phyloP scores from a whole-genome alignment of 768 basidiomycete species.

The Termitomyces sp. region DNA sequence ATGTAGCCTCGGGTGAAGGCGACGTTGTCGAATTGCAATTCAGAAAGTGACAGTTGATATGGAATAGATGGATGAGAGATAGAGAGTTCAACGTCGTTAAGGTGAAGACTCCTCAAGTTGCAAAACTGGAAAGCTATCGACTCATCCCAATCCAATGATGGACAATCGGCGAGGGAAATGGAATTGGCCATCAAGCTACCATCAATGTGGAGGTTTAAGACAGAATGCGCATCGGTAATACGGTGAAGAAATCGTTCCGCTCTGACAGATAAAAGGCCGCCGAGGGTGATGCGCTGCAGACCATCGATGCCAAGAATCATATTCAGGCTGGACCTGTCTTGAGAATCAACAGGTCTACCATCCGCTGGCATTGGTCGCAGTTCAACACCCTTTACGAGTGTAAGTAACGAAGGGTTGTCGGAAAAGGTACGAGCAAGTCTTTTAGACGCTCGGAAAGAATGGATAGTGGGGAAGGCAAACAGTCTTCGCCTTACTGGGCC shows the following conservation, averaged over 20 bases:
- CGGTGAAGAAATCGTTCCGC: conserved; percentile 44
- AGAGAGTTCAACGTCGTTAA: conserved; percentile 40
- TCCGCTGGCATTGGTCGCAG: conserved; percentile 29
- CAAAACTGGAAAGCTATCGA: conserved; percentile 40
- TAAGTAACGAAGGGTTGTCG: conserved; percentile 28
- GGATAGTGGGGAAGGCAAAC: conserved; percentile 36
- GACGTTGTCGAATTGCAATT: conserved; percentile 41
- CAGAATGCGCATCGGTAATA: conserved; percentile 32
- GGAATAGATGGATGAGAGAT: conserved; percentile 30
- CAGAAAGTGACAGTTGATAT: conserved; percentile 28
- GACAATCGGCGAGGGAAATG: conserved; percentile 19
- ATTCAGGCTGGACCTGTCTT: conserved; percentile 33
- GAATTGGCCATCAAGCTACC: conserved; percentile 30
- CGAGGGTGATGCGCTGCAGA: conserved; percentile 37
- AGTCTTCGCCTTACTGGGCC: conserved; percentile 37
- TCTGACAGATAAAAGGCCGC: conserved; percentile 40
- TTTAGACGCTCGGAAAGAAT: conserved; percentile 35
- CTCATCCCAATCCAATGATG: conserved; percentile 54
- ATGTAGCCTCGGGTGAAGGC: conserved; percentile 36
- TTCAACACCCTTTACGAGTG: conserved; percentile 36
- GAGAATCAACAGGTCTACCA: conserved; percentile 13
- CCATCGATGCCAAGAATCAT: conserved; percentile 37
- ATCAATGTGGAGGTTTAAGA: conserved; percentile 42
- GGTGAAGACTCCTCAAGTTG: conserved; percentile 34
- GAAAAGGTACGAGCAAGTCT: conserved; percentile 38